Conservation (phyloP, 768 basidiomycete genomes). For the Inosperma sp. region DNA sequence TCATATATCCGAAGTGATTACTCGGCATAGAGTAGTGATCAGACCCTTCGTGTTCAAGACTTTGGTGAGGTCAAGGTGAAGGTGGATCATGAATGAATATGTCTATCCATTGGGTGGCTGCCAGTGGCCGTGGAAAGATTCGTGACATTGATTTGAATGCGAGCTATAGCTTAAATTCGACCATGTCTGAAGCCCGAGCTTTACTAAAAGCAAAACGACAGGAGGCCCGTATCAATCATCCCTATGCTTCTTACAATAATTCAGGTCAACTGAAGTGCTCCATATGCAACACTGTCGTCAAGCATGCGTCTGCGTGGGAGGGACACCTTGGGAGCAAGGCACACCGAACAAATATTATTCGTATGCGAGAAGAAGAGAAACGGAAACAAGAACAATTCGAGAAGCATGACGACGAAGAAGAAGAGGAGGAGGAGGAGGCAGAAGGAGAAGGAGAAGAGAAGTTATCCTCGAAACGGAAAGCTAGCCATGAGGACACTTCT, state of each 20-base stretch:
- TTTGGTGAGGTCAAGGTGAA: no score
- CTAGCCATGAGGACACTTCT: slow-evolving; percentile 22
- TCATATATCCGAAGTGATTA: no score
- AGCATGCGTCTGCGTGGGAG: slow-evolving; percentile 81
- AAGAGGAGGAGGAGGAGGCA: slow-evolving; percentile 26
- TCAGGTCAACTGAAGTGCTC: slow-evolving; percentile 66
- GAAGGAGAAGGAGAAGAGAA: slow-evolving; percentile 23
- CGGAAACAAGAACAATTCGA: slow-evolving; percentile 32
- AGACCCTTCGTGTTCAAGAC: no score
- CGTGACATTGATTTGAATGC: neutral
- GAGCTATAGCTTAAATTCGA: no score
- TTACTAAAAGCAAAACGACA: slow-evolving; percentile 81
- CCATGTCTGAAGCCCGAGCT: slow-evolving; percentile 77
- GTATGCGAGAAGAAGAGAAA: slow-evolving; percentile 53
- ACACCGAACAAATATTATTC: slow-evolving; percentile 64
- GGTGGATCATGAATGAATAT: no score
- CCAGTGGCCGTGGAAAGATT: no score
- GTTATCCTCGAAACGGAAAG: slow-evolving; percentile 31
- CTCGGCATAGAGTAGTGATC: no score
- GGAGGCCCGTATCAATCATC: slow-evolving; percentile 67
- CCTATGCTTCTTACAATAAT: slow-evolving; percentile 62
- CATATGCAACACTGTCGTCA: slow-evolving; percentile 59
- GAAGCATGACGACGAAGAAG: slow-evolving; percentile 28
- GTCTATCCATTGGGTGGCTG: no score
- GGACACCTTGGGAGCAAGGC: slow-evolving; percentile 79